phyloP scores from a whole-genome alignment of 2,329 filamentous ascomycete species.

The Polychaeton citri region DNA sequence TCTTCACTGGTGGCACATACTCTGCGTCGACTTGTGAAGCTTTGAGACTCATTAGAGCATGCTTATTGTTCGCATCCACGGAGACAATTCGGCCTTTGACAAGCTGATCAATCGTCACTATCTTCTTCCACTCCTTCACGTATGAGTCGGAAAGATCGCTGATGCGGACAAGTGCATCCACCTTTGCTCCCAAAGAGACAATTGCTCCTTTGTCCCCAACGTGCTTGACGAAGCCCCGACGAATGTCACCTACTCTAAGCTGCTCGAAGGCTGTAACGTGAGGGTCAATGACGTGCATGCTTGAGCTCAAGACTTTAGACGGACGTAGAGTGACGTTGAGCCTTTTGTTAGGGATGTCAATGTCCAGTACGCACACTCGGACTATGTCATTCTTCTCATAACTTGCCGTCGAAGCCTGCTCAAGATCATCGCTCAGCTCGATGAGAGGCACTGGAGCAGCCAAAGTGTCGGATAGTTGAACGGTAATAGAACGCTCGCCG shows the following conservation, averaged over 20 bases:
- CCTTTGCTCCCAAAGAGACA: conserved; percentile 64
- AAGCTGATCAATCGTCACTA: conserved; percentile 77
- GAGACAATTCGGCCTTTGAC: conserved; percentile 74
- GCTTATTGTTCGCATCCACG: conserved; percentile 53
- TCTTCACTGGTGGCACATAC: conserved; percentile 59
- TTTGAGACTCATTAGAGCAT: conserved; percentile 78
- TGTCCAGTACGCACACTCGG: conserved; percentile 67
- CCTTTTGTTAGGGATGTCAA: conserved; percentile 76
- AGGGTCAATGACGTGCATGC: conserved; percentile 63
- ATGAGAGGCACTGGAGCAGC: conserved; percentile 70
- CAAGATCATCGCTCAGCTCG: conserved; percentile 78
- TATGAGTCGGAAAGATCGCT: conserved; percentile 81
- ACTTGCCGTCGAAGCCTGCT: conserved; percentile 59
- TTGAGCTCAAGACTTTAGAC: conserved; percentile 79
- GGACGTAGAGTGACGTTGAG: conserved; percentile 70
- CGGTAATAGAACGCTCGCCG: conserved; percentile 67
- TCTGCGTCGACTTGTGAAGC: conserved; percentile 68
- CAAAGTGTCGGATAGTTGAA: conserved; percentile 70
- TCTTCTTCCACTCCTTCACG: conserved; percentile 88
- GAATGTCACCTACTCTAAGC: conserved; percentile 60
- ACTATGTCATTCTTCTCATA: conserved; percentile 77
- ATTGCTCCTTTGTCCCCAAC: conserved; percentile 83
- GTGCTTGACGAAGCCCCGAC: conserved; percentile 86
- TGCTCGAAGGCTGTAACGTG: conserved; percentile 62
- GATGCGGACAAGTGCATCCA: conserved; percentile 73